Conservation (phyloP, 352 stramenopile genomes). For the Globisporangium emineosum region DNA sequence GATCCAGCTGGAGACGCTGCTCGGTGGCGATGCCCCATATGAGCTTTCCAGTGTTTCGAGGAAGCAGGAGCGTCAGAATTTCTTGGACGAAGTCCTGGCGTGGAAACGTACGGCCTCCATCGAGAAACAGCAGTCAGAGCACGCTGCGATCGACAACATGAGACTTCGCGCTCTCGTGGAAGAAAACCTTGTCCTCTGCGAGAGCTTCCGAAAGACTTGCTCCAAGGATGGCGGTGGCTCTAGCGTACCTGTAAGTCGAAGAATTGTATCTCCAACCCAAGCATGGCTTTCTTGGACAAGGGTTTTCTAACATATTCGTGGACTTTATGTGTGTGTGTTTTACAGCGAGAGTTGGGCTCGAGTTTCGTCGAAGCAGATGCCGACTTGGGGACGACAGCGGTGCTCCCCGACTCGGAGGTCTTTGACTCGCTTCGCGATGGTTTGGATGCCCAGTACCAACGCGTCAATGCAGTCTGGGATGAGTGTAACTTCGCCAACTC, state of each 20-base stretch:
- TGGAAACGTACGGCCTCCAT: conserved; percentile 5
- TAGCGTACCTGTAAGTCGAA: neutral
- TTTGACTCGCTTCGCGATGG: conserved; percentile 26
- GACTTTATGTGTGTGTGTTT: conserved; percentile 2
- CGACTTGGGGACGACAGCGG: neutral
- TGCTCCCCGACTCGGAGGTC: conserved; percentile 10
- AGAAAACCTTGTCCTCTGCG: neutral
- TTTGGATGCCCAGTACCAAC: conserved; percentile 23
- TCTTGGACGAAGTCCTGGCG: neutral
- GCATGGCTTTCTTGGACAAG: neutral
- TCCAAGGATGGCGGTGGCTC: neutral
- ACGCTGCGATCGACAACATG: neutral
- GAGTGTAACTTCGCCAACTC: conserved; percentile 18
- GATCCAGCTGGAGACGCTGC: neutral
- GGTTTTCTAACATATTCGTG: neutral
- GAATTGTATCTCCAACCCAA: neutral
- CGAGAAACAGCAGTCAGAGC: neutral
- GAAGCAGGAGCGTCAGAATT: neutral
- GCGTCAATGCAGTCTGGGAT: conserved; percentile 18
- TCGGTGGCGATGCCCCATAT: conserved; percentile 75
- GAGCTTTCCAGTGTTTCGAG: too few relatives aligned
- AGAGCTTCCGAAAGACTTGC: neutral
- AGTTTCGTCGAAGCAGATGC: neutral
- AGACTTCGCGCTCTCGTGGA: conserved; percentile 4
- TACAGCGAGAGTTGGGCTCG: neutral